phyloP scores from a whole-genome alignment of 148 eudicot genomes.

The Rhododendron ovatum region DNA sequence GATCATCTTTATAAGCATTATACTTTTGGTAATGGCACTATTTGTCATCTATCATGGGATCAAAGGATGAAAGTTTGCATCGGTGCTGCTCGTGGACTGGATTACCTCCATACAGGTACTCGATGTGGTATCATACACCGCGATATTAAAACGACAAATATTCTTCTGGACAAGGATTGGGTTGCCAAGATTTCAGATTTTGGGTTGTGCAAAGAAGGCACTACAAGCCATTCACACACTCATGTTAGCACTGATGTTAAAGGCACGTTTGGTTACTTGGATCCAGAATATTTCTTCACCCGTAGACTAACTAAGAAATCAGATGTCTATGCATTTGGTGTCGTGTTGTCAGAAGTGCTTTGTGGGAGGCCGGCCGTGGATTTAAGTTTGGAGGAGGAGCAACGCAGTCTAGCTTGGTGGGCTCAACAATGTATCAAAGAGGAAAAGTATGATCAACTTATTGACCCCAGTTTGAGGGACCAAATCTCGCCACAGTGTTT shows the following conservation, averaged over 20 bases:
- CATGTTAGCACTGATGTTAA: conserved; percentile 1
- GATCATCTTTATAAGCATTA: conserved; percentile 15
- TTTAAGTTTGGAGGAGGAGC: neutral
- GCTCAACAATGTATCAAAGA: neutral
- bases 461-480: neutral
- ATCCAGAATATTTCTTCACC: neutral
- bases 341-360: neutral
- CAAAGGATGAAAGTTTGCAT: neutral
- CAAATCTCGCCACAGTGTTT: neutral
- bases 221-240: conserved; percentile 4
- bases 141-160: conserved; percentile 15
- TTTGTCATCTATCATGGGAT: neutral
- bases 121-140: conserved; percentile 4
- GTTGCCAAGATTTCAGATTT: conserved; percentile 19
- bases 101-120: conserved; percentile 17
- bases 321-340: neutral
- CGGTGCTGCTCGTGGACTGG: neutral
- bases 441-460: neutral
- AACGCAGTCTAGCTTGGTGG: neutral
- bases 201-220: conserved; percentile 10
- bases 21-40: neutral
- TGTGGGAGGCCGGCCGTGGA: neutral
- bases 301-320: neutral
- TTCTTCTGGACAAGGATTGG: conserved; percentile 17
- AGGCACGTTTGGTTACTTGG: conserved; percentile 18